Percentiles rank a stretch among this genome's conserved stretches.
phyloP scores from a whole-genome alignment of 1,284 basidiomycete genomes.

The Rhodofomes roseus region DNA sequence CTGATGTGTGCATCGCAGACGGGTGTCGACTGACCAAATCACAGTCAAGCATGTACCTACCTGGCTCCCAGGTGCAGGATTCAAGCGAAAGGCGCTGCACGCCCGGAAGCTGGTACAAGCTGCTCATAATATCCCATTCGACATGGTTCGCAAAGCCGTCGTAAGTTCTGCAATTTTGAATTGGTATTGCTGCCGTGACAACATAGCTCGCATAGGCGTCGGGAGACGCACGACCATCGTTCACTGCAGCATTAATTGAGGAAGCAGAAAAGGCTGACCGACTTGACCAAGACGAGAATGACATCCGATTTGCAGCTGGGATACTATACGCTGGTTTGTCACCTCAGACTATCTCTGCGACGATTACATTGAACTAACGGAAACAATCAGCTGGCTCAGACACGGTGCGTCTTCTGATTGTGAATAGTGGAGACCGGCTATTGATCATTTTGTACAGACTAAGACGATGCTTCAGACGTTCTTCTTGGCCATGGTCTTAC shows the following conservation, averaged over 20 bases:
- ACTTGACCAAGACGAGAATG: neutral
- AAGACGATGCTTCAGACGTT: neutral
- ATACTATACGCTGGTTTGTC: neutral
- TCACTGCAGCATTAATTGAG: neutral
- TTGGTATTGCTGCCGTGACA: neutral
- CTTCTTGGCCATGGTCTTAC: slow-evolving; percentile 2
- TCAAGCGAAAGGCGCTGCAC: neutral
- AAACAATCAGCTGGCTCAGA: no score
- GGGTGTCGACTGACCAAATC: neutral
- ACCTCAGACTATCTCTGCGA: neutral
- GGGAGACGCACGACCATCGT: neutral
- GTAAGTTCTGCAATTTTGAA: neutral
- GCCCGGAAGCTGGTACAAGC: neutral
- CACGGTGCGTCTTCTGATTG: no score
- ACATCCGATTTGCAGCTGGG: neutral
- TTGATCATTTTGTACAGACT: no score
- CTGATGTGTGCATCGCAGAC: neutral
- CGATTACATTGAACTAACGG: no score
- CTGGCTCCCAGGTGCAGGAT: neutral
- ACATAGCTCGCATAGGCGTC: neutral
- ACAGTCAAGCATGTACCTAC: neutral
- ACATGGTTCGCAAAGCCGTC: neutral
- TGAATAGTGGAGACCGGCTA: no score
- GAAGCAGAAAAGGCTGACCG: neutral
- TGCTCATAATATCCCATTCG: neutral